A percentile compares a stretch with the other conserved stretches of the same genome.
Evolutionary conservation across 352 stramenopile genomes (phyloP).

Genomic region (Phytopythium cucurbitacearum): DNA sequence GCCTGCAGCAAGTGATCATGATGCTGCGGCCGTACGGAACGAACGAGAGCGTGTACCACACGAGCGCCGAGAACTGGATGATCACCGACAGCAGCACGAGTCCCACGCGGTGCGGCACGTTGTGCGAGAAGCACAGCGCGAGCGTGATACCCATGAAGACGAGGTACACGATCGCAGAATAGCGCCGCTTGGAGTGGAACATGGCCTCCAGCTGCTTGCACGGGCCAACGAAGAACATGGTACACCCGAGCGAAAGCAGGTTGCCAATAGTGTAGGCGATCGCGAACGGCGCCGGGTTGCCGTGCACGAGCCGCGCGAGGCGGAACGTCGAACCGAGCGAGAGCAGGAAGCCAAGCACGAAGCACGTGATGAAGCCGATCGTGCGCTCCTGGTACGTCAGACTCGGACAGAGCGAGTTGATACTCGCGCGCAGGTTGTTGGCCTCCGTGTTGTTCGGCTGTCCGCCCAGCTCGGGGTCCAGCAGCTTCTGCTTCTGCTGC

Average conservation of each 20-base stretch:
- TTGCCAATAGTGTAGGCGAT: slow-evolving; percentile 87
- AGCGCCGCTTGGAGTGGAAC: slow-evolving; percentile 74
- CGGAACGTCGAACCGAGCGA: slow-evolving; percentile 82
- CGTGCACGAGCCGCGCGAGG: slow-evolving; percentile 65
- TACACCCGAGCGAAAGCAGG: slow-evolving; percentile 70
- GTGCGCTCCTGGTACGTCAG: slow-evolving; percentile 83
- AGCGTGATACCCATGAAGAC: slow-evolving; percentile 77
- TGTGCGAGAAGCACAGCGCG: slow-evolving; percentile 60
- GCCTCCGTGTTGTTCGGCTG: slow-evolving; percentile 21
- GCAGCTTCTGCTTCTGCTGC: slow-evolving; percentile 74
- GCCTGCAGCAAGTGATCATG: slow-evolving; percentile 59
- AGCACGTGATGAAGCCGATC: slow-evolving; percentile 78
- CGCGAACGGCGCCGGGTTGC: slow-evolving; percentile 78
- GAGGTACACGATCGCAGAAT: slow-evolving; percentile 70
- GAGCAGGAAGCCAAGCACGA: slow-evolving; percentile 75
- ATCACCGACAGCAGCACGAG: slow-evolving; percentile 73
- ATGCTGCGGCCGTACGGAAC: slow-evolving; percentile 82
- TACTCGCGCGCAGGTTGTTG: slow-evolving; percentile 23
- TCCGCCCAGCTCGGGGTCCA: slow-evolving; percentile 56
- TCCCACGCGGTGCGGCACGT: slow-evolving; percentile 62
- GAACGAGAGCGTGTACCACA: slow-evolving; percentile 89
- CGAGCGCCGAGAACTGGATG: slow-evolving; percentile 70
- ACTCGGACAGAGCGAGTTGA: slow-evolving; percentile 50
- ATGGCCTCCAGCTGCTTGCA: slow-evolving; percentile 81
- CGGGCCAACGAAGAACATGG: slow-evolving; percentile 85